These are phyloP conservation scores for Cryptococcus sp. DNA, from an alignment of 1,284 basidiomycete genomes.

Conservation along the genomic window DNA sequence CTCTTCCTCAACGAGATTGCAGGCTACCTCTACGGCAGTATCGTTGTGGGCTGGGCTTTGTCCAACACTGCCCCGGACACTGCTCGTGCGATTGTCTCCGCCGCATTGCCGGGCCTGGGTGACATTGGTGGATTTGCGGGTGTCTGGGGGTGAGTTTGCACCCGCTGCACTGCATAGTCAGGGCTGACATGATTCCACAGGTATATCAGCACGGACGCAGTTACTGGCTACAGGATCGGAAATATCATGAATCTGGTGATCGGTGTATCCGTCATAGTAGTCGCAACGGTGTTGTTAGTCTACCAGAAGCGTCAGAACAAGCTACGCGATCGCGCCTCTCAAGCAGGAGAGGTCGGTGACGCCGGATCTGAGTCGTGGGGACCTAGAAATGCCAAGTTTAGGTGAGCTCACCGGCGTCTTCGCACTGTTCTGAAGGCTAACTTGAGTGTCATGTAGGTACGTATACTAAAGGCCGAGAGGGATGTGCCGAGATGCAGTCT, in stretches of 20 bases:
- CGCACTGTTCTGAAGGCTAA: too few species aligned
- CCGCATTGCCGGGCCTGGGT: neutral
- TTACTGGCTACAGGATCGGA: slow-evolving; percentile 10
- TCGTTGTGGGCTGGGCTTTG: neutral
- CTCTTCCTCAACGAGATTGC: neutral
- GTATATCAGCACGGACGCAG: slow-evolving; percentile 3
- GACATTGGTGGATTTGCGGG: neutral
- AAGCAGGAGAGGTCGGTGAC: too few species aligned
- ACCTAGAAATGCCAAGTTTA: too few species aligned
- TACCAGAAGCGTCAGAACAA: neutral
- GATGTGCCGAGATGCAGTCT: too few species aligned
- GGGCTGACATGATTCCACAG: neutral
- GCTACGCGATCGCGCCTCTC: too few species aligned
- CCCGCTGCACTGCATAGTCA: neutral
- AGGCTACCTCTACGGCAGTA: neutral
- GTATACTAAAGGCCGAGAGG: too few species aligned
- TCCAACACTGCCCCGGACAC: neutral
- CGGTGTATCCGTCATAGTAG: neutral
- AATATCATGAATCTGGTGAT: slow-evolving; percentile 25
- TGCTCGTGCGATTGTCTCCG: neutral
- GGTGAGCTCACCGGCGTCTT: too few species aligned
- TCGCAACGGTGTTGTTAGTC: neutral
- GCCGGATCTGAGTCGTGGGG: too few species aligned
- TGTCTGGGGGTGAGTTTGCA: neutral
- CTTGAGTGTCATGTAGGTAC: too few species aligned